Conservation (phyloP, 371 early-diverging fungal species). For the Rhizopus delemar region DNA sequence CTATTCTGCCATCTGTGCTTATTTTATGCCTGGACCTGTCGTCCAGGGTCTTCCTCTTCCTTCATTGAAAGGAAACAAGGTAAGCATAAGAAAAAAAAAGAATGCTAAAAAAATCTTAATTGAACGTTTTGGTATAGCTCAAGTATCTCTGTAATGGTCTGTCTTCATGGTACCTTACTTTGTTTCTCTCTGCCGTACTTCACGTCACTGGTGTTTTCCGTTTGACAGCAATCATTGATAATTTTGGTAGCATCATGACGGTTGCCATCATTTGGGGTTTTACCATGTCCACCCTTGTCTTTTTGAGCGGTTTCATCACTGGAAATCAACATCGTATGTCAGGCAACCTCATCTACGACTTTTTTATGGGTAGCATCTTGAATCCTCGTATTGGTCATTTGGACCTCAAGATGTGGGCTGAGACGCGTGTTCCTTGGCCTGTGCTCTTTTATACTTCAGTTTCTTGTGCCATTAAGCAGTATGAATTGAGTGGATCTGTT, state of each 20-base stretch:
- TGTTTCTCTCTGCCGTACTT: slow-evolving; percentile 47
- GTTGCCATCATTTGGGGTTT: slow-evolving; percentile 60
- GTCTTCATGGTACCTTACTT: slow-evolving; percentile 55
- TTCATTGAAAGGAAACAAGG: slow-evolving; percentile 58
- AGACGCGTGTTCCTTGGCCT: slow-evolving; percentile 78
- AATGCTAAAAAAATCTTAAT: neutral
- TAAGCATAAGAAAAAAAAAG: slow-evolving; percentile 22
- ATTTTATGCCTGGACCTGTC: slow-evolving; percentile 69
- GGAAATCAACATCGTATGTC: slow-evolving; percentile 64
- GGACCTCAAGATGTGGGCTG: slow-evolving; percentile 87
- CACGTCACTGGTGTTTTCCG: slow-evolving; percentile 56
- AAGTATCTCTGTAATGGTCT: slow-evolving; percentile 65
- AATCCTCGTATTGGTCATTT: slow-evolving; percentile 78
- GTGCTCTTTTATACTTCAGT: slow-evolving; percentile 68
- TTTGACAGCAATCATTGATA: slow-evolving; percentile 58
- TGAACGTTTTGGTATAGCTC: slow-evolving; percentile 27
- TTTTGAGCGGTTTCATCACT: slow-evolving; percentile 32
- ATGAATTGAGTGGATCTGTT: slow-evolving; percentile 60
- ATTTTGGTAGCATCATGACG: slow-evolving; percentile 65
- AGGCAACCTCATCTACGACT: slow-evolving; percentile 79
- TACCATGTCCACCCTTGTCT: slow-evolving; percentile 48
- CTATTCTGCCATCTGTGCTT: slow-evolving; percentile 60
- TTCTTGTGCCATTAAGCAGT: slow-evolving; percentile 72
- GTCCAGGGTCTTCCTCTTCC: slow-evolving; percentile 72
- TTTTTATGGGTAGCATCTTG: slow-evolving; percentile 71